Evolutionary conservation across 768 basidiomycete species (phyloP), one percentile per base, ranked within the genome.

Genomic region (Calocybe cyanea): DNA sequence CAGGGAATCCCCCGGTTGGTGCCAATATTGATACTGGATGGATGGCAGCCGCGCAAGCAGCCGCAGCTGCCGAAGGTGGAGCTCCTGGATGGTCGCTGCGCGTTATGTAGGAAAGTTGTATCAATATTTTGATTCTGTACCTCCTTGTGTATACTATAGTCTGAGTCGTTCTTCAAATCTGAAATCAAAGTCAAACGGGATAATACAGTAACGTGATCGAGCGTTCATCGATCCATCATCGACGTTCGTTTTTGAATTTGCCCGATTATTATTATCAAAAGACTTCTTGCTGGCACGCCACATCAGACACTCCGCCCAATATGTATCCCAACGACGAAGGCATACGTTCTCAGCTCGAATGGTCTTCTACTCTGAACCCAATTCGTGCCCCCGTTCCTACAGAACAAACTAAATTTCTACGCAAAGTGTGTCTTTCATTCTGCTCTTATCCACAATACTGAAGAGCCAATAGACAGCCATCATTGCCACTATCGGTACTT

Each of bases 401-500:
- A 4, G 81, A 89, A 48, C 76, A 82, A 45, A 91, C 88, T 60
- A 93, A 92, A 72, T 91, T 72, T 65, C 69, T 84, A 57, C 87
- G 95, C 71, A 99, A 97, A 83, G 94, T 93, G 50, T 54, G 77
- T 53, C 42, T 31, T 39, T 18, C 15, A 30, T 43, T 24, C 10
- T 10, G 21, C 14, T 42, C 13, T 49, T 19, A 33, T 32, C 20
- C 8, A 42, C 24, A 19, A 11, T 28, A 15, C 32, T 49, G 38
- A 49, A 31, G 44, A 15, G 35, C 21, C 44, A 21, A 23, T 56
- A 99, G 96, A 96, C 93, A 11, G 77, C 89, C 49, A 98, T 99
- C 70, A 98, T 99, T 66, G 95, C 94, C 49, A 99, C 96, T 55
- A 99, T 99, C 61, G 96, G 95, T 88, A 55, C 49, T 76, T 50